Evolutionary conservation across 495 filamentous ascomycete genomes (phyloP), one percentile per base, ranked within the genome.

Genomic region (Ascobolus immersus): DNA sequence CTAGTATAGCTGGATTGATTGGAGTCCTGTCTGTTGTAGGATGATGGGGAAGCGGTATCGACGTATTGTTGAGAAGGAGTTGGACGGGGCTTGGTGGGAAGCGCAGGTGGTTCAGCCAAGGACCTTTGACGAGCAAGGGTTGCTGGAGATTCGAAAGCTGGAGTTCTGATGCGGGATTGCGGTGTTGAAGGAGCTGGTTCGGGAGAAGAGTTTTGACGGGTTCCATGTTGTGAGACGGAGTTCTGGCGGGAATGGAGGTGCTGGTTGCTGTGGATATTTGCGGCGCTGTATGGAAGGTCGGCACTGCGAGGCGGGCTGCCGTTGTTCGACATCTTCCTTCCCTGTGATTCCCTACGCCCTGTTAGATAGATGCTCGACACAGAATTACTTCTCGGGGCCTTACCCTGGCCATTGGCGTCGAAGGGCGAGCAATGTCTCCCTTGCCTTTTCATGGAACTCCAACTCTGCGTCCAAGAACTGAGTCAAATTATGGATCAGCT

Each of bases 401-500:
- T 48, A 72, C 69, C 56, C 56, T 37, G 69, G 69, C 72, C 72
- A 77, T 33, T 74, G 68, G 35, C 62, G 61, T 53, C 67, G 72
- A 33, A 77, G 48, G 30, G 69, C 65, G 37, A 70, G 34, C 24
- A 79, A 55, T 17, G 73, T 60, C 36, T 94, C 82, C 13, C 77
- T 67, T 47, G 79, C 91, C 17, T 73, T 67, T 44, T 94, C 84
- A 45, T 93, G 73, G 51, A 90, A 94, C 33, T 71, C 71, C 36
- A 94, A 58, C 52, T 96, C 81, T 19, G 80, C 75, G 37, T 96
- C 84, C 35, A 94, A 51, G 50, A 96, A 90, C 5, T 65, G 55
- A 2, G 67, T 66, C 35, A 96, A 53, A 45, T 93, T 84, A 36
- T 62, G 62, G 20, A 92, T 65, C 40, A 71, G 81, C 32, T 94